phyloP scores from a whole-genome alignment of 192 early-diverging fungal genomes.

The Podila verticillata region DNA sequence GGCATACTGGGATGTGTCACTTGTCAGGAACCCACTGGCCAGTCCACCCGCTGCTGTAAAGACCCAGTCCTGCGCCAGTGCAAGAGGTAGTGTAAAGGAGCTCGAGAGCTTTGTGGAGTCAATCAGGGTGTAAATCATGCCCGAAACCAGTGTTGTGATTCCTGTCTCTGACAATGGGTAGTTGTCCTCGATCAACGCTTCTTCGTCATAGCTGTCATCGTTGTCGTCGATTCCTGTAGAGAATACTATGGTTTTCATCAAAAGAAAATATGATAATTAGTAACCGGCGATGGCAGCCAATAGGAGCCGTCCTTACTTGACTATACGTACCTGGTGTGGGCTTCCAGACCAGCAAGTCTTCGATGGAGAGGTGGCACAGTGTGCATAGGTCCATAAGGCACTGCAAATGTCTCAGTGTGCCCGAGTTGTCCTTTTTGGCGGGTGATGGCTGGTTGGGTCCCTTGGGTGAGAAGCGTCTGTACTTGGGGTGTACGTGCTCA shows the following conservation, averaged over 20 bases:
- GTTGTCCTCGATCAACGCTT: conserved; percentile 44
- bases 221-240: conserved; percentile 33
- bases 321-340: conserved; percentile 23
- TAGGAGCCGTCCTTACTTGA: too few relatives aligned
- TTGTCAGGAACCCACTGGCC: conserved; percentile 32
- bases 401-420: conserved; percentile 17
- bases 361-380: conserved; percentile 36
- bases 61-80: conserved; percentile 40
- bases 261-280: background rate
- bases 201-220: conserved; percentile 42
- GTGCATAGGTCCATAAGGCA: conserved; percentile 29
- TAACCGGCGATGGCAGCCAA: too few relatives aligned
- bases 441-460: conserved; percentile 17
- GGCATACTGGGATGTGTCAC: conserved; percentile 31
- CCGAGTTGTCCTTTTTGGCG: conserved; percentile 9
- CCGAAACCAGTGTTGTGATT: conserved; percentile 31
- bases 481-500: conserved; percentile 35
- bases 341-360: conserved; percentile 33
- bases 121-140: conserved; percentile 41
- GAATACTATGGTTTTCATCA: conserved; percentile 16
- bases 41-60: conserved; percentile 39
- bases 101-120: conserved; percentile 14
- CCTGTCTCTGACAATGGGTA: conserved; percentile 45
- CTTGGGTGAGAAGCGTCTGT: conserved; percentile 30
- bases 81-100: conserved; percentile 21